Evolutionary conservation across 2,329 filamentous ascomycete genomes (phyloP).

Genomic region (Aspergillus brunneoviolaceus): DNA sequence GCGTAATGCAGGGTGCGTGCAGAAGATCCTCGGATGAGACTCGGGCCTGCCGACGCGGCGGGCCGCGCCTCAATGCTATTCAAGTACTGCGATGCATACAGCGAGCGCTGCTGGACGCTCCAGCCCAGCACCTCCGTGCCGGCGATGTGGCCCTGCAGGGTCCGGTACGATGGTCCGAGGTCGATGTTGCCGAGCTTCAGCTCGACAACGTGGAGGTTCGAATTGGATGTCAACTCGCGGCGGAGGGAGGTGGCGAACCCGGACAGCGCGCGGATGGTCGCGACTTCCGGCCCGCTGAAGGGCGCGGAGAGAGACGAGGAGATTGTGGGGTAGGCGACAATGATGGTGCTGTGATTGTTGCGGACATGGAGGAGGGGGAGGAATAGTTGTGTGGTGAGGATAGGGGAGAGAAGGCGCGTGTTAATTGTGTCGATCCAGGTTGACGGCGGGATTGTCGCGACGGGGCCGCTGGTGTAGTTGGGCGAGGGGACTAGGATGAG

Average conservation of each 20-base stretch:
- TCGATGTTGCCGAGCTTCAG: slow-evolving; percentile 92
- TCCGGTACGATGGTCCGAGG: slow-evolving; percentile 61
- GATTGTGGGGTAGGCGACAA: slow-evolving; percentile 47
- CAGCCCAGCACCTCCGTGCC: slow-evolving; percentile 61
- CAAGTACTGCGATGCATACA: slow-evolving; percentile 43
- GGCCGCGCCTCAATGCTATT: slow-evolving; percentile 46
- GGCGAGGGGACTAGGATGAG: slow-evolving; percentile 78
- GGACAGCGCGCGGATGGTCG: slow-evolving; percentile 80
- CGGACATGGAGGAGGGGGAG: slow-evolving; percentile 71
- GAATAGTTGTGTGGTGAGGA: slow-evolving; percentile 85
- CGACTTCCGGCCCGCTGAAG: slow-evolving; percentile 71
- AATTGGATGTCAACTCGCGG: slow-evolving; percentile 69
- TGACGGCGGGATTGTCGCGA: slow-evolving; percentile 80
- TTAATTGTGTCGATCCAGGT: slow-evolving; percentile 89
- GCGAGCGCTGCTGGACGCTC: slow-evolving; percentile 56
- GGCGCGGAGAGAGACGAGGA: slow-evolving; percentile 46
- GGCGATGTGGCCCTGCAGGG: slow-evolving; percentile 43
- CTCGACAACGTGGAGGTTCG: slow-evolving; percentile 72
- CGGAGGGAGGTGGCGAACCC: slow-evolving; percentile 80
- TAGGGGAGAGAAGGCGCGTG: slow-evolving; percentile 84
- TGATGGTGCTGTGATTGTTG: slow-evolving; percentile 49
- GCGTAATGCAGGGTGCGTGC: slow-evolving; percentile 79
- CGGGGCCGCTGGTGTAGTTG: slow-evolving; percentile 76
- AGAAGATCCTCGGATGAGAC: slow-evolving; percentile 61
- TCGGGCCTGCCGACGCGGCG: slow-evolving; percentile 40